Evolutionary conservation across 2,329 filamentous ascomycete genomes (phyloP).

Genomic region (Cercospora canescens): DNA sequence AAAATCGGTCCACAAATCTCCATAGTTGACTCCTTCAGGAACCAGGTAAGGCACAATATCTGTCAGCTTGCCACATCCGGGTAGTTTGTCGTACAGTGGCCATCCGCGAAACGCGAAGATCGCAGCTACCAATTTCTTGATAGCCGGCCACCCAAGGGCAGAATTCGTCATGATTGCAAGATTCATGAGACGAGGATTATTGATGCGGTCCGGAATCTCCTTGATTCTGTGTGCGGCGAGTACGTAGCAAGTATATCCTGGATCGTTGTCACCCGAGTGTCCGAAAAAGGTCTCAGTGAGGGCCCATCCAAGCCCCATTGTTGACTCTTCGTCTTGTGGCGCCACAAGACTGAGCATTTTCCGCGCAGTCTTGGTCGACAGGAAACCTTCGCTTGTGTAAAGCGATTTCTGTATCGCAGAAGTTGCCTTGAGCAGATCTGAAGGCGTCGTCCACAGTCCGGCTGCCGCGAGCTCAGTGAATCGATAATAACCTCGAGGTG

Average conservation of each 20-base stretch:
- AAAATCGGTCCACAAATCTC: constrained; percentile 7
- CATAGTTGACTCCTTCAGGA: constrained; percentile 7
- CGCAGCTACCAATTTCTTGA: constrained; percentile 19
- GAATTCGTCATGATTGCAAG: constrained; percentile 27
- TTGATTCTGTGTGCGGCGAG: constrained; percentile 16
- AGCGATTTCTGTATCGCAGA: constrained; percentile 26
- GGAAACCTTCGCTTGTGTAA: constrained; percentile 12
- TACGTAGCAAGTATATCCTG: constrained; percentile 26
- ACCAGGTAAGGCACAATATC: constrained; percentile 14
- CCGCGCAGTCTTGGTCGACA: constrained; percentile 18
- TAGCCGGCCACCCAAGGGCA: constrained; percentile 3
- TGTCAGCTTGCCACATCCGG: background rate
- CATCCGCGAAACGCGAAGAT: constrained; percentile 21
- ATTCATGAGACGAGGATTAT: constrained; percentile 11
- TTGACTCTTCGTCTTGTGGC: background rate
- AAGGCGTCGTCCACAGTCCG: constrained; percentile 31
- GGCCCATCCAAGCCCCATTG: constrained; percentile 25
- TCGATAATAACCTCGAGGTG: constrained; percentile 18
- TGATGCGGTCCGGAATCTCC: background rate
- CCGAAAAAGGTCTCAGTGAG: constrained; percentile 21
- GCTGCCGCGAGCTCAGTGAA: constrained; percentile 30
- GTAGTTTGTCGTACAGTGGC: constrained; percentile 15
- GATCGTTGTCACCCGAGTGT: constrained; percentile 26
- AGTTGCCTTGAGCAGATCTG: constrained; percentile 27
- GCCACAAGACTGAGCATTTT: constrained; percentile 25